Evolutionary conservation across 2,329 filamentous ascomycete genomes (phyloP).

Genomic region (Cordyceps farinosa): DNA sequence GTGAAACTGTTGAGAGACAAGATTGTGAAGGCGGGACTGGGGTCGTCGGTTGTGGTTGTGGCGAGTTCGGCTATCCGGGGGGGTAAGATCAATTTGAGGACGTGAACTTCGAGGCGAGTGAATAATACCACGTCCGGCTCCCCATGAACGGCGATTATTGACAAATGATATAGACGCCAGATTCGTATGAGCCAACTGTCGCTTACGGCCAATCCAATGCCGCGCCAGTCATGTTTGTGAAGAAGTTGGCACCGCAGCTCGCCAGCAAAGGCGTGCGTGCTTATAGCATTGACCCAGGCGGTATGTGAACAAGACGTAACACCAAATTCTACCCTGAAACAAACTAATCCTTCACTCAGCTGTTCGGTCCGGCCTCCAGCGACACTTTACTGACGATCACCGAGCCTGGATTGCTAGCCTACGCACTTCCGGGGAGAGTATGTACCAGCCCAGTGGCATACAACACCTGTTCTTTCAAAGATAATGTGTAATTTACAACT

Average conservation of each 20-base stretch:
- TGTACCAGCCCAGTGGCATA: neutral
- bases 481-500: neutral
- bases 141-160: neutral
- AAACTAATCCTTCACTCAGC: neutral
- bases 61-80: neutral
- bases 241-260: conserved; percentile 16
- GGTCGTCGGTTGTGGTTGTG: neutral
- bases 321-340: neutral
- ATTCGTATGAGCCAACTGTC: conserved; percentile 7
- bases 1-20: conserved; percentile 36
- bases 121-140: too few relatives aligned
- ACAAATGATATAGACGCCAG: conserved; percentile 34
- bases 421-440: neutral
- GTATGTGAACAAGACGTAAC: neutral
- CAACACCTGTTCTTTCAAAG: neutral
- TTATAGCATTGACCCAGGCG: conserved; percentile 20
- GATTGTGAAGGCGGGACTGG: neutral
- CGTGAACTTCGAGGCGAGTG: too few relatives aligned
- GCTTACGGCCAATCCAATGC: conserved; percentile 19
- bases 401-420: conserved; percentile 23
- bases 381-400: conserved; percentile 27
- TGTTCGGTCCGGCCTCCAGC: neutral
- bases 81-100: neutral
- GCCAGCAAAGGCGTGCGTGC: conserved; percentile 14
- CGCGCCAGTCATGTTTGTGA: conserved; percentile 19